Conservation (phyloP, 108 stramenopile species). For the Pseudonitzschia multistriata region DNA sequence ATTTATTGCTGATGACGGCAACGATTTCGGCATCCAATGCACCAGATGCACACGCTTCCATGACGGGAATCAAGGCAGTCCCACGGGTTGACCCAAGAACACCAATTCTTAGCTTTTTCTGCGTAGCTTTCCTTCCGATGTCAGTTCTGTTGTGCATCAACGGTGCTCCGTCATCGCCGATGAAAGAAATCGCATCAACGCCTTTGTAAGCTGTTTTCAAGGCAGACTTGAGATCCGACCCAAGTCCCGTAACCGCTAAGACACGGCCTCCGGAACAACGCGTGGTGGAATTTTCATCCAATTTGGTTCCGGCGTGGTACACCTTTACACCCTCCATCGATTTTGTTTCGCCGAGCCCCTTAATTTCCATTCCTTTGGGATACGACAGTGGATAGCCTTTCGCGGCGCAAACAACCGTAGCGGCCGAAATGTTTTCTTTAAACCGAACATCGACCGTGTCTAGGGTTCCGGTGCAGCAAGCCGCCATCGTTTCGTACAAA, state of each 20-base stretch:
- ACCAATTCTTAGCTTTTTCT: conserved; percentile 84
- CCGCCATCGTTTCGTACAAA: conserved; percentile 89
- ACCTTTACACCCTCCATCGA: conserved; percentile 74
- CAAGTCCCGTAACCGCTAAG: conserved; percentile 92
- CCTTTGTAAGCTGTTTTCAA: conserved; percentile 86
- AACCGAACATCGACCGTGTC: conserved; percentile 79
- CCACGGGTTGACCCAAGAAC: conserved; percentile 96
- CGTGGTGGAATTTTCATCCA: conserved; percentile 53
- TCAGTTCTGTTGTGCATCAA: conserved; percentile 85
- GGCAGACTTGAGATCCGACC: conserved; percentile 77
- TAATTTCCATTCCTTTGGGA: conserved; percentile 95
- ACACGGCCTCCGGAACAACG: conserved; percentile 95
- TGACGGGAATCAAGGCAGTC: conserved; percentile 90
- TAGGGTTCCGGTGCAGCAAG: conserved; percentile 91
- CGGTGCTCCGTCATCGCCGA: conserved; percentile 39
- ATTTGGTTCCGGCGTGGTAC: conserved; percentile 94
- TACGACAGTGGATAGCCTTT: conserved; percentile 91
- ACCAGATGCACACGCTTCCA: conserved; percentile 87
- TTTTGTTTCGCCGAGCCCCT: conserved; percentile 71
- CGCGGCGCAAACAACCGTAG: conserved; percentile 95
- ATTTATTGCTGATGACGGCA: conserved; percentile 90
- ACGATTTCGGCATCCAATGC: conserved; percentile 87
- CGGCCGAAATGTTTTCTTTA: conserved; percentile 74
- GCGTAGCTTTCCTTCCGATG: conserved; percentile 77
- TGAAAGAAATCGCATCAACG: conserved; percentile 60